These are phyloP conservation scores for Pinus tabuliformis DNA, from an alignment of 75 land plant species.

Conservation along the genomic window DNA sequence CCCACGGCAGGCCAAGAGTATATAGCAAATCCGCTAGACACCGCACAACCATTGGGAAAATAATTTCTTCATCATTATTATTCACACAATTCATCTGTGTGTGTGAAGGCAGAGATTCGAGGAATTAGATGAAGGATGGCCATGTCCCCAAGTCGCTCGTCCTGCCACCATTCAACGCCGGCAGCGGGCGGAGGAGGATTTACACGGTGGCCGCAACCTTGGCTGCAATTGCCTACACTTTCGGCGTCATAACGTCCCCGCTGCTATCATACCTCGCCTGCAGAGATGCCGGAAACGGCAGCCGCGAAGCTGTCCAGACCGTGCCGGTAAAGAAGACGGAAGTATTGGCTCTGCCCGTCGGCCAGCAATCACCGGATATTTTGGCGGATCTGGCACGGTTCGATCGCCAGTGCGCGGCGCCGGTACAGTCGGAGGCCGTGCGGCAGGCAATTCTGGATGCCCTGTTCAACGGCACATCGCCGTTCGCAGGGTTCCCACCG, in stretches of 20 bases:
- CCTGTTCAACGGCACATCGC: constrained; percentile 64
- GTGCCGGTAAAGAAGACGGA: not conserved
- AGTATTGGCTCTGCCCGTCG: not conserved
- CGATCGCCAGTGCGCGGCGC: constrained; percentile 25
- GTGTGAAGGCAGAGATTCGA: too few relatives aligned
- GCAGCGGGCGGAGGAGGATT: not conserved
- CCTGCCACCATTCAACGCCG: too few relatives aligned
- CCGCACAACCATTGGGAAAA: too few relatives aligned
- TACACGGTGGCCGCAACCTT: not conserved
- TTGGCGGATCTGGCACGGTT: constrained; percentile 35
- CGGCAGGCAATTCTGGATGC: constrained; percentile 35
- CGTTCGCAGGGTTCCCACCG: constrained; percentile 70
- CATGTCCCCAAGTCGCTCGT: too few relatives aligned
- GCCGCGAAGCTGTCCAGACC: too few relatives aligned
- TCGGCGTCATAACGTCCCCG: constrained; percentile 5
- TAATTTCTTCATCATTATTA: too few relatives aligned
- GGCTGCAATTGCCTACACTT: not conserved
- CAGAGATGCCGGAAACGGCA: not conserved
- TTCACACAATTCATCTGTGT: too few relatives aligned
- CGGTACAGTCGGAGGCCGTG: constrained; percentile 29
- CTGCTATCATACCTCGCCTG: not conserved
- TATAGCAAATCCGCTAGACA: too few relatives aligned
- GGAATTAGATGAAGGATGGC: too few relatives aligned
- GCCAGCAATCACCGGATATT: not conserved
- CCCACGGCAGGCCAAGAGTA: too few relatives aligned